Evolutionary conservation across 2,329 filamentous ascomycete species (phyloP), one percentile per base, ranked within the genome.

Genomic region (Incumbomyces delicatus): DNA sequence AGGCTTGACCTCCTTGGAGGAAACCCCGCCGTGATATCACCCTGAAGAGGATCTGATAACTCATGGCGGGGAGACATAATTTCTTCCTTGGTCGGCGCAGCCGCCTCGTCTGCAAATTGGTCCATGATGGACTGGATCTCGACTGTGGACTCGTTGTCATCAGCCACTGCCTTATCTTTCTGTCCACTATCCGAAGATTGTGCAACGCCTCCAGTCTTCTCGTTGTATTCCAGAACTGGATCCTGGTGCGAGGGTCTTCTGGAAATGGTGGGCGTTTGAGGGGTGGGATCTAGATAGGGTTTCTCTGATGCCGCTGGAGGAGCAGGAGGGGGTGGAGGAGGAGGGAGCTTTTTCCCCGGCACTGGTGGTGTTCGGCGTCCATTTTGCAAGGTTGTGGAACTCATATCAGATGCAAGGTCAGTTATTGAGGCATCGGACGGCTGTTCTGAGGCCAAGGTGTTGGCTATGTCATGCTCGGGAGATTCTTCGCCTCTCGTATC

Each of bases 121-220:
- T 87, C 87, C 87, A 98, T 96, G 63, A 98, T 96, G 61, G 78
- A 94, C 66, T 95, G 87, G 50, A 98, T 95, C 68, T 98, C 92
- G 5, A 83, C 82, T 49, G 80, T 78, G 1, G 85, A 87, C 43
- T 79, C 80, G 42, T 77, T 77, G 40, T 88, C 81, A 17, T 80
- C 79, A 58, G 81, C 80, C 56, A 74, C 81, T 27, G 68, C 69
- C 56, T 77, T 73, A 27, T 76, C 77, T 13, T 48, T 48, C 33
- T 18, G 38, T 37, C 43, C 44, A 20, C 35, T 32, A 39, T 46
- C 44, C 32, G 47, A 12, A 52, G 55, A n/a, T 49, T 52, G 35
- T 22, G 22, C 18, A 7, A 29, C 16, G 58, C 53, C 17, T 51
- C 57, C 31, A 40, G 57, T 56, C 47, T 55, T 57, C 40, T 57